A percentile compares a stretch with the other conserved stretches of the same genome.
phyloP scores from a whole-genome alignment of 2,329 filamentous ascomycete genomes.

The Fusarium sp. region DNA sequence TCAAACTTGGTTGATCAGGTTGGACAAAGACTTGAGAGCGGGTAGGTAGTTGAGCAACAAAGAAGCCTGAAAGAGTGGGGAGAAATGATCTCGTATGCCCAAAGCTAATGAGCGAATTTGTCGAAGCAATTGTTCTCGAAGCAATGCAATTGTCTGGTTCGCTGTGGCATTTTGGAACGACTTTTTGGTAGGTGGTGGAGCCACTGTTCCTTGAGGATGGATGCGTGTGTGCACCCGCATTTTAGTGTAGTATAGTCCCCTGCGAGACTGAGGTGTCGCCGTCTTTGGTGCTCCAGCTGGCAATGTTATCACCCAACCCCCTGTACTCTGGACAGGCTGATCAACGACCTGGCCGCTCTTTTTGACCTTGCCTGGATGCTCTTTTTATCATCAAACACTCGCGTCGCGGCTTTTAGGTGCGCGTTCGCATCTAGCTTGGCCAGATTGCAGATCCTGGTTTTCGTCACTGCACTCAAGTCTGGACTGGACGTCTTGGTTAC shows the following conservation, averaged over 20 bases:
- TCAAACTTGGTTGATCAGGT: constrained; percentile 29
- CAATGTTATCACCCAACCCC: constrained; percentile 40
- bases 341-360: constrained; percentile 33
- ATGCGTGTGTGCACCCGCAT: constrained; percentile 41
- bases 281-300: constrained; percentile 27
- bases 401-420: constrained; percentile 38
- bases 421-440: constrained; percentile 37
- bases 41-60: constrained; percentile 35
- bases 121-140: constrained; percentile 23
- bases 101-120: constrained; percentile 38
- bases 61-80: constrained; percentile 20
- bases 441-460: constrained; percentile 41
- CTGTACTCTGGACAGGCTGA: constrained; percentile 43
- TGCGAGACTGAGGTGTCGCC: constrained; percentile 34
- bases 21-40: constrained; percentile 40
- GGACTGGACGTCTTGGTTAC: constrained; percentile 30
- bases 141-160: constrained; percentile 34
- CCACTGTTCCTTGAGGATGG: constrained; percentile 29
- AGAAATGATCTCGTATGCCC: constrained; percentile 16
- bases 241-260: constrained; percentile 40
- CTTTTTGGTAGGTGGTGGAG: constrained; percentile 37
- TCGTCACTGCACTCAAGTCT: constrained; percentile 30
- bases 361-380: constrained; percentile 37
- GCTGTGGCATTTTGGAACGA: constrained; percentile 33
- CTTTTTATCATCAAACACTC: constrained; percentile 43